These are phyloP conservation scores for Zasmidium cellare DNA, from an alignment of 2,329 filamentous ascomycete genomes.

Conservation along the genomic window DNA sequence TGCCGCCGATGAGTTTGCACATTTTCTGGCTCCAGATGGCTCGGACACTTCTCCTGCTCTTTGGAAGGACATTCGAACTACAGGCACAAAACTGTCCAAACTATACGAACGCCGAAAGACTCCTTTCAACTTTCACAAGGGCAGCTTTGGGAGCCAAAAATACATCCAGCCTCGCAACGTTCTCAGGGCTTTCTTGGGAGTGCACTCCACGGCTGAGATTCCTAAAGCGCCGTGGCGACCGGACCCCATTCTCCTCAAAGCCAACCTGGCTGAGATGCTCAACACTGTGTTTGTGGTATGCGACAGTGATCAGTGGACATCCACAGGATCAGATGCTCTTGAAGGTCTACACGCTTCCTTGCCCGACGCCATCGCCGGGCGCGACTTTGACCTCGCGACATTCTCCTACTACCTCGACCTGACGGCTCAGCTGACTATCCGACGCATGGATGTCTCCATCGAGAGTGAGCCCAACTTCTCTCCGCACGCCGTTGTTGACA, in stretches of 20 bases:
- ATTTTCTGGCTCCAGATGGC: constrained; percentile 30
- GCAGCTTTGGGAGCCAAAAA: constrained; percentile 39
- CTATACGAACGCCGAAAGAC: constrained; percentile 38
- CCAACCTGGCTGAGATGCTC: constrained; percentile 46
- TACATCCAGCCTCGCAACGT: constrained; percentile 45
- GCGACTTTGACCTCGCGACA: constrained; percentile 16
- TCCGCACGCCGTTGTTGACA: not conserved
- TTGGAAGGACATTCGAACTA: constrained; percentile 34
- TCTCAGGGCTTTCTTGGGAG: constrained; percentile 40
- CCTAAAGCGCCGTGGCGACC: constrained; percentile 37
- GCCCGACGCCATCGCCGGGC: constrained; percentile 24
- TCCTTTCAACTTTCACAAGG: constrained; percentile 36
- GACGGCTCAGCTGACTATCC: constrained; percentile 30
- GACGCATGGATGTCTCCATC: constrained; percentile 20
- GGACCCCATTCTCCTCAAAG: constrained; percentile 44
- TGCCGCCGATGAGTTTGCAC: constrained; percentile 30
- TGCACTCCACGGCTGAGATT: constrained; percentile 24
- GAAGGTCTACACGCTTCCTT: constrained; percentile 26
- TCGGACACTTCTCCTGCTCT: constrained; percentile 22
- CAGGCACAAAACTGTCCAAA: constrained; percentile 41
- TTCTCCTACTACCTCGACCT: constrained; percentile 26
- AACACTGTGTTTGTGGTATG: constrained; percentile 36
- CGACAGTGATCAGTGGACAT: constrained; percentile 27
- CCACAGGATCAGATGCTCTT: constrained; percentile 31
- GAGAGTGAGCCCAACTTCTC: constrained; percentile 5